These are phyloP conservation scores for Saraca asoca DNA, from an alignment of 331 rosid species.

Conservation along the genomic window DNA sequence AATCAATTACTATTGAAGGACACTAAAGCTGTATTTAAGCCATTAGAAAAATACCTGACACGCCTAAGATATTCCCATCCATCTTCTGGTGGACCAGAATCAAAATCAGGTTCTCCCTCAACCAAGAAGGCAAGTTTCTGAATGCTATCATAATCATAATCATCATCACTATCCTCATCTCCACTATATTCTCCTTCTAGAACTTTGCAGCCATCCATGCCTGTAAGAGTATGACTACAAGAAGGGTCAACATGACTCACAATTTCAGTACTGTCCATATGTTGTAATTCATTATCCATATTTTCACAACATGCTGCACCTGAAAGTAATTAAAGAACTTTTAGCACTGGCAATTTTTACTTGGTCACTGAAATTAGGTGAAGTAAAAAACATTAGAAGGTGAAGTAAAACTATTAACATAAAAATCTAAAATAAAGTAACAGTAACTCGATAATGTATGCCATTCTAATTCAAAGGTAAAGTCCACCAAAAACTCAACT, in stretches of 20 bases:
- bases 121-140: constrained; percentile 85
- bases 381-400: background rate
- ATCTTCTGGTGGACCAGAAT: constrained; percentile 95
- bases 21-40: too few species aligned
- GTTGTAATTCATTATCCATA: constrained; percentile 42
- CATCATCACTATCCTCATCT: constrained; percentile 61
- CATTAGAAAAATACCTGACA: constrained; percentile 63
- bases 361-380: background rate
- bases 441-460: constrained; percentile 12
- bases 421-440: constrained; percentile 25
- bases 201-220: constrained; percentile 41
- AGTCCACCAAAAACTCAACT: constrained; percentile 30
- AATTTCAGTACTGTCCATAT: constrained; percentile 35
- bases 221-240: constrained; percentile 33
- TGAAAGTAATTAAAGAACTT: constrained; percentile 50
- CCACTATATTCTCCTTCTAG: constrained; percentile 47
- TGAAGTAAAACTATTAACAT: constrained; percentile 17
- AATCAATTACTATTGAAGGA: too few species aligned
- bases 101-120: constrained; percentile 85
- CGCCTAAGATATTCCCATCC: constrained; percentile 68
- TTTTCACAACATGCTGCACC: constrained; percentile 57
- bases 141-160: constrained; percentile 45
- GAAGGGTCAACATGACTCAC: constrained; percentile 41
- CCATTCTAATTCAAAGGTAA: constrained; percentile 38
- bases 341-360: constrained; percentile 42